phyloP scores from a whole-genome alignment of 164 flowering plant genomes.

The Kingdonia uniflora region DNA sequence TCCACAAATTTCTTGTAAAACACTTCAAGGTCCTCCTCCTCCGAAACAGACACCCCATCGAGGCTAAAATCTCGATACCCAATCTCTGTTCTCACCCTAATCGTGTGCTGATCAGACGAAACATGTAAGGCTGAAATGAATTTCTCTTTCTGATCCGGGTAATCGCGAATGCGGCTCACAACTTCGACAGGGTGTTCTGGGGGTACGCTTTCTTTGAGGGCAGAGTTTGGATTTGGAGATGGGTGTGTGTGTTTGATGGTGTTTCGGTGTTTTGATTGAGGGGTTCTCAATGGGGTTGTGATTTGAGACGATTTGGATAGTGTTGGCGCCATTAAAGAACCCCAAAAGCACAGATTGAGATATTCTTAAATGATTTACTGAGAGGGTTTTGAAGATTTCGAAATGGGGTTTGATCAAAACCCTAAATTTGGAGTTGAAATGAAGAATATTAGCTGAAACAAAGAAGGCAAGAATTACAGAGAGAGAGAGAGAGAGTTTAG shows the following conservation, averaged over 20 bases:
- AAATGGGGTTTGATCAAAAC: too few species aligned
- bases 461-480: background rate
- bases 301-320: conserved; percentile 40
- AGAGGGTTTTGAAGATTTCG: too few species aligned
- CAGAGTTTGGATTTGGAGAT: conserved; percentile 38
- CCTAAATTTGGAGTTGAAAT: too few species aligned
- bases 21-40: conserved; percentile 72
- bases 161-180: conserved; percentile 63
- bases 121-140: conserved; percentile 42
- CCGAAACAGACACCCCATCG: conserved; percentile 80
- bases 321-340: conserved; percentile 70
- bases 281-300: conserved; percentile 40
- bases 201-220: conserved; percentile 31
- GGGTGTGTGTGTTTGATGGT: conserved; percentile 25
- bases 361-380: too few species aligned
- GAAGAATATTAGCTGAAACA: conserved; percentile 4
- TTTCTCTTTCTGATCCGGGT: conserved; percentile 47
- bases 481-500: conserved; percentile 7
- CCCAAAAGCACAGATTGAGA: too few species aligned
- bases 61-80: conserved; percentile 89
- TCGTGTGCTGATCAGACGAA: conserved; percentile 29
- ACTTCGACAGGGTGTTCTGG: conserved; percentile 95
- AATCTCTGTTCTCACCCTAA: conserved; percentile 65
- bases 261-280: conserved; percentile 51
- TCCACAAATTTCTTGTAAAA: conserved; percentile 76